Evolutionary conservation across 2,329 filamentous ascomycete species (phyloP).

Genomic region (Trichoderma semiorbis): DNA sequence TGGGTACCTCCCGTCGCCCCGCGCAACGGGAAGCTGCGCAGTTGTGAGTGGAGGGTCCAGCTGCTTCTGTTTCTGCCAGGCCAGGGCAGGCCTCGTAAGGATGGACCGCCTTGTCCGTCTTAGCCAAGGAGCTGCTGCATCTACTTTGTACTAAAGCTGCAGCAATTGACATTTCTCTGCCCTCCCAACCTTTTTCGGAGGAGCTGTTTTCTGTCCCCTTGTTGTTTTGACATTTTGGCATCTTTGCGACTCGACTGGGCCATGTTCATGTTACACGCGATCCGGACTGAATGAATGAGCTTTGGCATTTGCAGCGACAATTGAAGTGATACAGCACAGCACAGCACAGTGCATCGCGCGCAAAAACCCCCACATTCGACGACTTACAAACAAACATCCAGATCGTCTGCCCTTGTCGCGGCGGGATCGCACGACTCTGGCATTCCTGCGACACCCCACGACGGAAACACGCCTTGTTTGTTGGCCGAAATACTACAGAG

Average conservation of each 20-base stretch:
- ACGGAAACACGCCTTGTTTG: neutral
- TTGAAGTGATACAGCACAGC: neutral
- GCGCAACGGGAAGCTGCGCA: constrained; percentile 21
- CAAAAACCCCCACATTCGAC: neutral
- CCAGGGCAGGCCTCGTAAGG: neutral
- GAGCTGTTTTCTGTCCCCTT: neutral
- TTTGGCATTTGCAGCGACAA: neutral
- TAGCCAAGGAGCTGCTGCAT: constrained; percentile 5
- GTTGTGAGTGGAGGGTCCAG: neutral
- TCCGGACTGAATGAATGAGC: neutral
- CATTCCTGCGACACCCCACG: neutral
- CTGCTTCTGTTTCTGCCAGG: neutral
- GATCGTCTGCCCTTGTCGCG: neutral
- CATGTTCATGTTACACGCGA: neutral
- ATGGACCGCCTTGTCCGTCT: neutral
- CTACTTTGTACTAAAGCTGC: neutral
- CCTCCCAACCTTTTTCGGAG: neutral
- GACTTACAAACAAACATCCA: neutral
- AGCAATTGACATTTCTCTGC: neutral
- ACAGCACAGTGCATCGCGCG: neutral
- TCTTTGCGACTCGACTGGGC: neutral
- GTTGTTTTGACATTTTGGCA: neutral
- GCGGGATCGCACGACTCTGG: neutral
- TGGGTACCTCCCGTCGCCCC: constrained; percentile 21
- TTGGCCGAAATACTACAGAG: neutral